Conservation (phyloP, 2,329 filamentous ascomycete species). For the Xylaria arbuscula region DNA sequence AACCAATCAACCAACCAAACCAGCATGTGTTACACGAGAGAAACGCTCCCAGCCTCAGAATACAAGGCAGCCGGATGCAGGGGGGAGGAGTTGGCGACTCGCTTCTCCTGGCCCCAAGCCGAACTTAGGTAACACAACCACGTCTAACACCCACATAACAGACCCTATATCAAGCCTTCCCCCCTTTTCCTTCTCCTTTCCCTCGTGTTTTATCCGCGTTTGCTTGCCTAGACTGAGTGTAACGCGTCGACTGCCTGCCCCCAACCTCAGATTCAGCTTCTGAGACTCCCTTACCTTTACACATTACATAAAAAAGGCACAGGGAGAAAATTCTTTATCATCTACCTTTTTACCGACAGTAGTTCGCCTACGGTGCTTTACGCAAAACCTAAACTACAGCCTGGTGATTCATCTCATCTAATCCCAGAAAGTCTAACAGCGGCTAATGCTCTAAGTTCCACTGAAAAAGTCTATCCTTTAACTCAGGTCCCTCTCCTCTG, state of each 20-base stretch:
- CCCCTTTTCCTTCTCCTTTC: neutral
- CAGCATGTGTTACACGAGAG: neutral
- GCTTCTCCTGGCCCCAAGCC: neutral
- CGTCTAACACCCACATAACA: neutral
- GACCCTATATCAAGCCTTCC: neutral
- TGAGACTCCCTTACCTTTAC: neutral
- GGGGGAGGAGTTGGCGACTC: neutral
- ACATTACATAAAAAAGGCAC: neutral
- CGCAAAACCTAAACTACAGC: too few relatives aligned
- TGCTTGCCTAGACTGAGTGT: neutral
- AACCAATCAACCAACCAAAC: too few relatives aligned
- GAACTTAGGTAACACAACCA: neutral
- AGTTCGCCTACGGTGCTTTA: too few relatives aligned
- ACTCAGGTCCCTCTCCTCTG: too few relatives aligned
- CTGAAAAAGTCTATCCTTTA: too few relatives aligned
- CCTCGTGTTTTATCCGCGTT: neutral
- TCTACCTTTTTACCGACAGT: neutral
- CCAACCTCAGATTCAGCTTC: neutral
- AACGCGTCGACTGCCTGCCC: neutral
- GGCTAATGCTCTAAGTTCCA: too few relatives aligned
- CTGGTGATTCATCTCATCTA: too few relatives aligned
- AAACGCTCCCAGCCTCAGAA: constrained; percentile 2
- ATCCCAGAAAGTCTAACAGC: too few relatives aligned
- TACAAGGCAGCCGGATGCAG: constrained; percentile 1
- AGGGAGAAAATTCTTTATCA: neutral